Base-by-base conservation (phyloP, 1,139 yeast genomes). In the Meyerozyma carpophila region DNA sequence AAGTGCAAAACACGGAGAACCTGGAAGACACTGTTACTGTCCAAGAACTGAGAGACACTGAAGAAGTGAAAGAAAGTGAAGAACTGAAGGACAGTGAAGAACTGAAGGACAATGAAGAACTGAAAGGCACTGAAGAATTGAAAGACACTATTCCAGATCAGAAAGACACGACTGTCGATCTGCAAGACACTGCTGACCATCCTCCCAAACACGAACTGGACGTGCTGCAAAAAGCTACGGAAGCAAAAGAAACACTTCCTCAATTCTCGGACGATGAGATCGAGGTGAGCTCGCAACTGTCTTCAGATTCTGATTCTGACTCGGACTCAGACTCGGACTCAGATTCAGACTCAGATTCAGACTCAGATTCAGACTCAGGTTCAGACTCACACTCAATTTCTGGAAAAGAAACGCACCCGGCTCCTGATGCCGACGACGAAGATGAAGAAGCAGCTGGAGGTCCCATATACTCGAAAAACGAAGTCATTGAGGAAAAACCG, bases 381-480 rank as follows among this genome's bases (percentile, higher is more conserved):
- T 61, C 41, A 5, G 4, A 49, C 45, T 10, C 45, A 32, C 10
- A 47, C 6, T 56, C 50, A 7, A 47, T 47, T 7, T 54, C 46
- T 5, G 49, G 40, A 3, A 58, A 50, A 4, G 57, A 45, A 18
- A 61, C 53, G 10, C 64, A 54, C 10, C 63, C 46, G 25, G 47
- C 36, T 20, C 36, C 28, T 14, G 66, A 57, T 27, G 70, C 61
- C 6, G 75, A 61, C 18, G 80, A 70, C 36, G 79, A 70, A 9
- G 67, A 55, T 8, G 71, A 70, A 0, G 74, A 66, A 1, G 81
- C 76, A 1, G 54, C 57, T 8, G 58, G 55, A 3, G 77, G 75
- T 0, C 95, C 96, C 0, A 84, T 91, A 18, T 64, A 70, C 38
- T 89, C 98, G 0, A 82, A 80, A 48, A 85, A 93, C 57, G 98